Evolutionary conservation across 345 rosid species (phyloP).

Genomic region (Dipteronia sinensis): DNA sequence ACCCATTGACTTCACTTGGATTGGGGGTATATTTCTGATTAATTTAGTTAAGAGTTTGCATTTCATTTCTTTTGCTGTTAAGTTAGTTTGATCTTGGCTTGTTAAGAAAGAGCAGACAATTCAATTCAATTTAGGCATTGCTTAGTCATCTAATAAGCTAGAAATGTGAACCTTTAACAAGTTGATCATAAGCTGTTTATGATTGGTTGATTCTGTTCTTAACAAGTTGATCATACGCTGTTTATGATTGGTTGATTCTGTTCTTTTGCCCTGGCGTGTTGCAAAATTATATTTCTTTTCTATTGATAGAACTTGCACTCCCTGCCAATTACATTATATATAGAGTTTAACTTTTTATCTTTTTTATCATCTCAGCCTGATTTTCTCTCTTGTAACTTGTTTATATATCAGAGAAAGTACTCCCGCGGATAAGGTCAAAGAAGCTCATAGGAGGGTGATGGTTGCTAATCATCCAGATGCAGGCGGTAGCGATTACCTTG

Average conservation of each 20-base stretch:
- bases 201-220: no score
- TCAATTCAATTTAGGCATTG: not conserved
- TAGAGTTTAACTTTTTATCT: no score
- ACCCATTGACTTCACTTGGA: not conserved
- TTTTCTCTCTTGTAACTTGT: not conserved
- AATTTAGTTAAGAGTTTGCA: not conserved
- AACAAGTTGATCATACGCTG: no score
- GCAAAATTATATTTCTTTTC: no score
- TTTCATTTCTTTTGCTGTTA: not conserved
- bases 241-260: no score
- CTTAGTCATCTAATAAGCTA: not conserved
- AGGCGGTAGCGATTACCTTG: slow-evolving; percentile 58
- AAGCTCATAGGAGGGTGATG: slow-evolving; percentile 71
- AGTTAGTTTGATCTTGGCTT: not conserved
- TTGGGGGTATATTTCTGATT: not conserved
- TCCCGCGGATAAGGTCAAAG: slow-evolving; percentile 56
- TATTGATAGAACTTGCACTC: no score
- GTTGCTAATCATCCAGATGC: slow-evolving; percentile 64
- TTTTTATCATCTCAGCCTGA: no score
- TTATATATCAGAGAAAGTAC: slow-evolving; percentile 52
- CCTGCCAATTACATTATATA: no score
- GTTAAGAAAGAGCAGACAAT: not conserved
- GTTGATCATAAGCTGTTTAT: no score
- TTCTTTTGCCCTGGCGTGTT: no score
- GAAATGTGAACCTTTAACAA: no score